phyloP scores from a whole-genome alignment of 2,329 filamentous ascomycete species.

The Rutstroemia sp. region DNA sequence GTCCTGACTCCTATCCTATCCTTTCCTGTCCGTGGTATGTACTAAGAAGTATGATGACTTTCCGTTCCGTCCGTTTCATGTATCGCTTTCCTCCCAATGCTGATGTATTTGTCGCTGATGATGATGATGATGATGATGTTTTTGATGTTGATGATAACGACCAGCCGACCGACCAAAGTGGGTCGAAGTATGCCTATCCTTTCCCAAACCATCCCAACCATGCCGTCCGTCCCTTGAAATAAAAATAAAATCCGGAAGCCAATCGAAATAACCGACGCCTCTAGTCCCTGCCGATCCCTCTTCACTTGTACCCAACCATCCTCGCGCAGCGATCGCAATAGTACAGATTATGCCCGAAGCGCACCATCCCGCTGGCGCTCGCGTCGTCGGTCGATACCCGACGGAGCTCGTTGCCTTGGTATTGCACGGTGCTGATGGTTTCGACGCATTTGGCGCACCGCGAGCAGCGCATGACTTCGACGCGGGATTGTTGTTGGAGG shows the following conservation, averaged over 20 bases:
- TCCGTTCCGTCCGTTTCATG: too few species aligned
- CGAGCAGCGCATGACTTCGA: conserved; percentile 55
- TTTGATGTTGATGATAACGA: too few species aligned
- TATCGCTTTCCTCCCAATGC: too few species aligned
- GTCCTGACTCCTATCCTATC: too few species aligned
- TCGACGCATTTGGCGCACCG: conserved; percentile 54
- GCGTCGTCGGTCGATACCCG: conserved; percentile 44
- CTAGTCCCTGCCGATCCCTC: neutral
- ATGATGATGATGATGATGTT: too few species aligned
- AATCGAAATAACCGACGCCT: neutral
- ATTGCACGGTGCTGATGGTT: conserved; percentile 38
- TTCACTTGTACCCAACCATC: conserved; percentile 56
- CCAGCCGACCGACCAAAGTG: too few species aligned
- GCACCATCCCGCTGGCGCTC: conserved; percentile 52
- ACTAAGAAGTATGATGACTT: too few species aligned
- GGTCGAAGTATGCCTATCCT: too few species aligned
- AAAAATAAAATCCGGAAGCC: neutral
- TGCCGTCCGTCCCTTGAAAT: too few species aligned
- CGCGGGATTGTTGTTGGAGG: conserved; percentile 24
- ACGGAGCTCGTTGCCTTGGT: conserved; percentile 11
- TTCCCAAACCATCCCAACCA: too few species aligned
- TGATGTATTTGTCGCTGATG: too few species aligned
- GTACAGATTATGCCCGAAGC: conserved; percentile 58
- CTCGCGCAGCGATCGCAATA: conserved; percentile 58
- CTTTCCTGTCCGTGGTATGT: too few species aligned